Evolutionary conservation across 2,329 filamentous ascomycete species (phyloP).

Genomic region (Epichloe glyceriae): DNA sequence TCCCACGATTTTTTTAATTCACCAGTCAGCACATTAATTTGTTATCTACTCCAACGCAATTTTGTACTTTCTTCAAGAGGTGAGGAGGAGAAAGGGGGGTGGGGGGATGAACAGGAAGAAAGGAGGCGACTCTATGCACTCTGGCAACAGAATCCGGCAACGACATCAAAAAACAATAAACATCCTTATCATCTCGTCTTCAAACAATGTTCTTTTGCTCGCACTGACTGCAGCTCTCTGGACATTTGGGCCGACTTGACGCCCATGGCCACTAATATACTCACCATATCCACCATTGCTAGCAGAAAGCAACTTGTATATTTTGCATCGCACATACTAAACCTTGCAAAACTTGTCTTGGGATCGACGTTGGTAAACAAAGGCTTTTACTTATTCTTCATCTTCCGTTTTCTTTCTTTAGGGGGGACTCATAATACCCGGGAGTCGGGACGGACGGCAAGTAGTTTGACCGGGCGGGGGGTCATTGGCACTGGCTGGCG

Average conservation of each 20-base stretch:
- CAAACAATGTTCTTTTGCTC: neutral
- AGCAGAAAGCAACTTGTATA: neutral
- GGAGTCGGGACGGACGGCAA: too few species aligned
- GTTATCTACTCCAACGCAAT: too few species aligned
- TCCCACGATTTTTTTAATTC: too few species aligned
- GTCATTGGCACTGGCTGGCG: neutral
- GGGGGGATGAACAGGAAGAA: conserved; percentile 5
- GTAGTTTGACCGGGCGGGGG: too few species aligned
- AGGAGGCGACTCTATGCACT: conserved; percentile 14
- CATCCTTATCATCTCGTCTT: neutral
- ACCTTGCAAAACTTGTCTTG: too few species aligned
- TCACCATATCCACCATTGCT: neutral
- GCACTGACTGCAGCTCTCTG: neutral
- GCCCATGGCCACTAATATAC: neutral
- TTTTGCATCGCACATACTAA: neutral
- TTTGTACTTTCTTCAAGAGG: neutral
- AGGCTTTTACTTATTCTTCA: too few species aligned
- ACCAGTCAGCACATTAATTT: too few species aligned
- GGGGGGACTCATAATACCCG: neutral
- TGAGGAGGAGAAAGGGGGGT: too few species aligned
- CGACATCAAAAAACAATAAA: conserved; percentile 8
- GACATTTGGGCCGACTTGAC: neutral
- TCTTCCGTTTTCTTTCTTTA: neutral
- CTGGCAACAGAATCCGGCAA: conserved; percentile 22
- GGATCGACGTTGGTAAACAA: too few species aligned